phyloP scores from a whole-genome alignment of 2,329 filamentous ascomycete species.

The Orbilia oligospora region DNA sequence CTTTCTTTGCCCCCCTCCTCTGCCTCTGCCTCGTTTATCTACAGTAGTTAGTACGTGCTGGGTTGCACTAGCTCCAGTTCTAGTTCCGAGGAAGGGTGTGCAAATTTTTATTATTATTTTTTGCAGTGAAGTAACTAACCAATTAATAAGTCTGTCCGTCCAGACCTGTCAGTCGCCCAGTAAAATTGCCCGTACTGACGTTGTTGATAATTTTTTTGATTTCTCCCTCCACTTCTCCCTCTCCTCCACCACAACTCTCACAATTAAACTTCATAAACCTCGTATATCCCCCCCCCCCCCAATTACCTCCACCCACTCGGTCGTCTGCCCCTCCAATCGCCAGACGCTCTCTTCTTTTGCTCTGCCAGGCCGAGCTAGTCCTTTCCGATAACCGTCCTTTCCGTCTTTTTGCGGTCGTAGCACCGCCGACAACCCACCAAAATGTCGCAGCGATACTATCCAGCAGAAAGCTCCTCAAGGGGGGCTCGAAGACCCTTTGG shows the following conservation, averaged over 20 bases:
- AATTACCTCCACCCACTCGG: neutral
- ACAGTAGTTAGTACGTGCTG: neutral
- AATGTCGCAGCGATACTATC: slow-evolving; percentile 61
- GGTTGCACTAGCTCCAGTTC: neutral
- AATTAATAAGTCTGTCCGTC: neutral
- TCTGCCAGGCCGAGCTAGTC: slow-evolving; percentile 11
- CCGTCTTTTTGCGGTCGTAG: slow-evolving; percentile 49
- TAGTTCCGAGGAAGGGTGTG: neutral
- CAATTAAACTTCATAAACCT: neutral
- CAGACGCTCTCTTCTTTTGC: slow-evolving; percentile 32
- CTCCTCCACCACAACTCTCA: slow-evolving; percentile 17
- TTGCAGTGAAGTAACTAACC: too few relatives aligned
- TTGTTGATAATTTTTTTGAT: slow-evolving; percentile 13
- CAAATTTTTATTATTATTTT: slow-evolving; percentile 16
- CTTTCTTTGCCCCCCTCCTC: neutral
- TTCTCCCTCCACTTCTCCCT: slow-evolving; percentile 6
- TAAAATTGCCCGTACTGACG: neutral
- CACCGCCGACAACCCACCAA: slow-evolving; percentile 50
- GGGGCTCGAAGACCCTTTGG: slow-evolving; percentile 55
- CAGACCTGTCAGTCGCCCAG: neutral
- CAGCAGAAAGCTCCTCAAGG: slow-evolving; percentile 60
- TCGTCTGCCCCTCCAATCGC: slow-evolving; percentile 46
- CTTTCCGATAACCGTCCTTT: slow-evolving; percentile 45
- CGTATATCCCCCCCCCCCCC: neutral
- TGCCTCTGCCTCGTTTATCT: slow-evolving; percentile 13